Evolutionary conservation across 2,329 filamentous ascomycete genomes (phyloP), one percentile per base, ranked within the genome.

Genomic region (Microdochium trichocladiopsis): DNA sequence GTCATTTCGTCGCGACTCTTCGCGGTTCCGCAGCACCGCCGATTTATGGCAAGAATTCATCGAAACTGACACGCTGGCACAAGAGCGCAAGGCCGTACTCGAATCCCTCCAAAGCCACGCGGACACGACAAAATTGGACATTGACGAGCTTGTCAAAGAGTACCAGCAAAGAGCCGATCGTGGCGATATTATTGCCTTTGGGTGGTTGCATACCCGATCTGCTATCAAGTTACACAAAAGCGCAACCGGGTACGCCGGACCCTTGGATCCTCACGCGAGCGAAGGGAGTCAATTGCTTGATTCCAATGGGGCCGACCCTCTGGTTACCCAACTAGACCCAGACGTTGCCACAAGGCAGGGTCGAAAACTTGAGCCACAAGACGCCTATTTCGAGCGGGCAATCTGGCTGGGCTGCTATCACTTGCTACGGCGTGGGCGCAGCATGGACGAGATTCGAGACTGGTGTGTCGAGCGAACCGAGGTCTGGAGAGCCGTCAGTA

Each of bases 351-450:
- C 84, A 36, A 82, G 94, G 55, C 92, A 97, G 68, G 79, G 78
- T 49, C 82, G 88, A 51, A 83, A 79, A 49, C 74, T 97, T 41
- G 87, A 95, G 64, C 81, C 84, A 23, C 83, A 92, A 61, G 94
- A 99, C 64, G 84, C 90, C 58, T 92, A 86, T 62, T 94, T 93
- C 56, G 94, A 99, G 71, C 83, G 87, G 51, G 88, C 91, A 2
- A 88, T 95, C 48, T 97, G 94, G 92, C 79, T 92, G 55, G 87
- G 89, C n/a, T 94, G 90, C 69, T 97, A 91, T 74, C 90, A 96
- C 67, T 88, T 96, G 75, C 76, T 99, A 50, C 84, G 93, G 49
- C 84, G 91, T 47, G 94, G 94, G n/a, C 85, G 83, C 58, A 83
- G 78, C 55, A 82, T 88, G 71, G 71, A 79, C 9, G 81, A 87